These are phyloP conservation scores for Deuterostichococcus epilithicus DNA, from an alignment of 139 green algal genomes.

Conservation along the genomic window DNA sequence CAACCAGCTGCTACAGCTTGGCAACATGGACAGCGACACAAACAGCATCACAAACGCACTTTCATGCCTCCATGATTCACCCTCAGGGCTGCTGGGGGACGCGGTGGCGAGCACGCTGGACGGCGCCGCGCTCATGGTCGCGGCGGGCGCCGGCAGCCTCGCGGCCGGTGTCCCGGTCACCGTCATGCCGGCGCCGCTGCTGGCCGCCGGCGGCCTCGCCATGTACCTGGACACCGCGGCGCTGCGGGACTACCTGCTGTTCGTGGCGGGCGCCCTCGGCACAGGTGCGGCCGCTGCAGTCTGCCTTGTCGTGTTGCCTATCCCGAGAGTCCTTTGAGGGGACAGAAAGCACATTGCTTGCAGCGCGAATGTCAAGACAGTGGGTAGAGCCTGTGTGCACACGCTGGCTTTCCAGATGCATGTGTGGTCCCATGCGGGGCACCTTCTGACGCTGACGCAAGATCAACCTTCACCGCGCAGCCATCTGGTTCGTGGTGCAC, in stretches of 20 bases:
- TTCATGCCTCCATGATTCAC: no score
- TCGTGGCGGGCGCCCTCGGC: constrained; percentile 33
- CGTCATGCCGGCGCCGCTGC: constrained; percentile 78
- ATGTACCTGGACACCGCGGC: constrained; percentile 74
- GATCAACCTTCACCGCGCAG: no score
- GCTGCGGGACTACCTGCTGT: constrained; percentile 77
- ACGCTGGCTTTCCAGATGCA: no score
- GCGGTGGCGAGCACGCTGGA: constrained; percentile 16
- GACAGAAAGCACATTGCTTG: no score
- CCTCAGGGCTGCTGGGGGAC: constrained; percentile 26
- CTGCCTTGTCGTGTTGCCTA: neutral
- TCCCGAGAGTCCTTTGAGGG: no score
- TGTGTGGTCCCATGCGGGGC: no score
- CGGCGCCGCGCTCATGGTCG: constrained; percentile 38
- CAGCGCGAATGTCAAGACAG: no score
- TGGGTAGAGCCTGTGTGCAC: no score
- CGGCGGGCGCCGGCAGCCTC: constrained; percentile 45
- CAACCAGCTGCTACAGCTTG: no score
- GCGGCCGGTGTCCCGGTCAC: constrained; percentile 68
- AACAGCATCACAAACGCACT: no score
- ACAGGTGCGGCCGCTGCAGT: neutral
- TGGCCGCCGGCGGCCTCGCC: constrained; percentile 73
- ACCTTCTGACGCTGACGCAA: no score
- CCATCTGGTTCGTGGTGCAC: constrained; percentile 65
- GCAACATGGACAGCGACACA: no score